These are phyloP conservation scores for Sordariomycetes sp. DNA, from an alignment of 2,329 filamentous ascomycete genomes.

Conservation along the genomic window DNA sequence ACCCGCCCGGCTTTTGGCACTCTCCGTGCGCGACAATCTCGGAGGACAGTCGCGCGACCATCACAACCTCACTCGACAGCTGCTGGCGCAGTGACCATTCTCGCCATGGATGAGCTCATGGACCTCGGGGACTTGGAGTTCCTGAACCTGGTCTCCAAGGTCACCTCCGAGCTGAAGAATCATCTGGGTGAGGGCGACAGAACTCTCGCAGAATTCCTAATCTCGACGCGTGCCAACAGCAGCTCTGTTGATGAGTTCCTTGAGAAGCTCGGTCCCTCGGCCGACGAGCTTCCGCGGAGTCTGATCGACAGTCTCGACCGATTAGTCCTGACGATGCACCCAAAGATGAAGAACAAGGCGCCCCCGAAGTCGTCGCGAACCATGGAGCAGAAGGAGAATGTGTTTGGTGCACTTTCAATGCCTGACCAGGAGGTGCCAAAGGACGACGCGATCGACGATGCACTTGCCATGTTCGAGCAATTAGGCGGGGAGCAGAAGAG, in stretches of 20 bases:
- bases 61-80: too few relatives aligned
- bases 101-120: slow-evolving; percentile 39
- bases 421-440: slow-evolving; percentile 64
- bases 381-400: slow-evolving; percentile 64
- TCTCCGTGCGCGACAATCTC: too few relatives aligned
- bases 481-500: slow-evolving; percentile 57
- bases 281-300: slow-evolving; percentile 75
- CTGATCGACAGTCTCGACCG: slow-evolving; percentile 88
- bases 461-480: slow-evolving; percentile 81
- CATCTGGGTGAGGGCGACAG: slow-evolving; percentile 89
- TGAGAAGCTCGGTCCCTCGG: slow-evolving; percentile 62
- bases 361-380: slow-evolving; percentile 26
- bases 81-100: too few relatives aligned
- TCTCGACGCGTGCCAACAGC: slow-evolving; percentile 77
- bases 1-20: too few relatives aligned
- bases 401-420: slow-evolving; percentile 86
- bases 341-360: slow-evolving; percentile 63
- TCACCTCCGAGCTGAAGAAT: slow-evolving; percentile 90
- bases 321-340: slow-evolving; percentile 81
- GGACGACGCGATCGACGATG: slow-evolving; percentile 77
- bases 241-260: slow-evolving; percentile 65
- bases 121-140: slow-evolving; percentile 83
- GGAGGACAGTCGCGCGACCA: too few relatives aligned
- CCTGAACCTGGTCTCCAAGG: slow-evolving; percentile 87
- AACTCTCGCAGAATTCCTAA: slow-evolving; percentile 92